Base-by-base conservation (phyloP, 2,329 filamentous ascomycete genomes). In the Fusarium sp. region DNA sequence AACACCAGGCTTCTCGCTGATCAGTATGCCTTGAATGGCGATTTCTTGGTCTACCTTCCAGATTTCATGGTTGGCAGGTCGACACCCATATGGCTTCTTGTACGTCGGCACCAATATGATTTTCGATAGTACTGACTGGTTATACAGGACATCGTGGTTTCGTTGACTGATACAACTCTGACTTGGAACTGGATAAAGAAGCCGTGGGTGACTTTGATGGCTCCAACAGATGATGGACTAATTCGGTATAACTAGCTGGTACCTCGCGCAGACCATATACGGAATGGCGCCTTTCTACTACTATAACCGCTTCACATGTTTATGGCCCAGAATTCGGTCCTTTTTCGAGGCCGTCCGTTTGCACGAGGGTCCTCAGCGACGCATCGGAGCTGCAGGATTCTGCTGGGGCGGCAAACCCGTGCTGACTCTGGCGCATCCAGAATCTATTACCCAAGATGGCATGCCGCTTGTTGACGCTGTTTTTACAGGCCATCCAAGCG, bases 51-150 rank as follows among this genome's bases (percentile, higher is more conserved):
- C 8, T 47, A 47, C 8, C 44, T 47, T 22, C 44, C 44, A 20
- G 44, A 47, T 3, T 47, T 47, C 18, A 47, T 47, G 44, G 18
- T 4, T 10, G 13, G 24, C 0, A 47, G 24, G 3, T 0, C 44
- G 6, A 4, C 44, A 0, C 44, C 44, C 1, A 10, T 8, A 28
- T 47, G 44, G 18, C 44, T 47, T 47, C 24, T 47, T 22, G 44
- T 28, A 28, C 6, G 44, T 15, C 0, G 44, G 18, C 24, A 28
- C 44, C 2, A 2, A 10, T 2, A 1, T 28, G 8, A 22, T 8
- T 28, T 28, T 6, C 1, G 6, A 22, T 1, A 15, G 2, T 15
- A 10, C 24, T 47, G 8, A 22, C 44, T 28, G 12, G 8, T 8
- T 47, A 4, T 28, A 22, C 4, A 47, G 24, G 24, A 28, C 13